Evolutionary conservation across 164 flowering plant genomes (phyloP), one percentile per base, ranked within the genome.

Genomic region (Kingdonia uniflora): DNA sequence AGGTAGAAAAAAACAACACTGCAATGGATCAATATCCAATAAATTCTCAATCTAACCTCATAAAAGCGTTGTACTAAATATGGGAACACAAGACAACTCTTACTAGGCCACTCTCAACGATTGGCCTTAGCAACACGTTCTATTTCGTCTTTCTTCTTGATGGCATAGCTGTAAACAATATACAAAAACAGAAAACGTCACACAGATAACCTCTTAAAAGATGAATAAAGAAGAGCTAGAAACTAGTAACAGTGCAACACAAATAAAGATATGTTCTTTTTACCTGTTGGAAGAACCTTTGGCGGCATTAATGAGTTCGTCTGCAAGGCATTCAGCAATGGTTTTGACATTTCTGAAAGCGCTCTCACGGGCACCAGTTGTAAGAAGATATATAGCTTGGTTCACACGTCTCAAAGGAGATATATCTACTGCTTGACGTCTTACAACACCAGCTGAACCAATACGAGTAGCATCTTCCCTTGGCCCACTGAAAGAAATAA

Each of bases 281-380:
- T 53, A 60, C 52, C 64, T 54, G 47, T 60, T 60, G 3, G 64
- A 60, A 39, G 64, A 60, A 2, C 64, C 64, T 42, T 61, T 61
- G 15, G 58, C 59, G 0, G 59, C 55, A 61, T 61, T 61, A 24
- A 61, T 55, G 26, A 61, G 49, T 26, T 54, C 65, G 47, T 61
- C 54, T 0, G 59, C 65, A 10, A 61, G 49, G 33, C 65, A 61
- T 52, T 61, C 59, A 33, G 59, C 65, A 40, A 55, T 56, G 1
- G 55, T 61, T 44, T 61, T 61, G 59, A 61, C 48, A 11, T 61
- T 61, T 37, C 59, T 61, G 33, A 61, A 61, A 19, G 59, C 59
- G 49, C 65, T 61, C 50, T 61, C 65, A 7, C 49, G 54, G 7
- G 65, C 54, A 10, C 64, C 58, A 15, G 58, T 61, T 14, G 59